Evolutionary conservation across 2,329 filamentous ascomycete genomes (phyloP), one percentile per base, ranked within the genome.

Genomic region (Ascochyta lentis): DNA sequence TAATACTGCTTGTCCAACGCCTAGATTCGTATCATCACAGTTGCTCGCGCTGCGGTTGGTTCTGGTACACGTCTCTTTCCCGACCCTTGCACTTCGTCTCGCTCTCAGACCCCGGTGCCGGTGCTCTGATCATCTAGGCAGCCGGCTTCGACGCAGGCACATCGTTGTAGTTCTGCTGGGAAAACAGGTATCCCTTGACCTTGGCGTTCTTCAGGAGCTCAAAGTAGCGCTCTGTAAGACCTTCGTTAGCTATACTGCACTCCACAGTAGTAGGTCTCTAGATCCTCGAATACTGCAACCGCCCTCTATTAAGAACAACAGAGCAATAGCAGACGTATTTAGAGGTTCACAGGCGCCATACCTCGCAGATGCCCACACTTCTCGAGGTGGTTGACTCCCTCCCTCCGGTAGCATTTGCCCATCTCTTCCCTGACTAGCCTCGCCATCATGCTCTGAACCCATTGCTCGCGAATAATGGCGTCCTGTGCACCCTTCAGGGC

Each of bases 391-490:
- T 95, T 95, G 64, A 93, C 89, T 53, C 91, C 91, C 79, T 95
- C 89, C 66, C 86, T 83, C 77, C 87, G 86, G 79, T 95, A 95
- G 82, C 91, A 95, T 81, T 92, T 94, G 77, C 88, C 84, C 80
- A 95, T 81, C 81, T 95, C 91, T 76, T 94, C 89, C 62, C 89
- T 82, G 51, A 95, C 89, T 61, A 95, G 79, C 59, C 91, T 84
- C 54, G 89, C 89, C 91, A 93, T 95, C 91, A 95, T 95, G 75
- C 89, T 88, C 75, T 86, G 87, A 57, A 95, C 90, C 91, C 91
- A 95, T 81, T 95, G 91, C 80, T 95, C 91, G 61, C 90, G 84
- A 68, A 95, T 85, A 54, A 95, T 84, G 63, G 90, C 85, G 76
- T 95, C 91, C 76, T 94, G 90, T 49, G 91, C 91, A 59, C 87